phyloP scores from a whole-genome alignment of 306 rosid species.

The Ceratonia siliqua region DNA sequence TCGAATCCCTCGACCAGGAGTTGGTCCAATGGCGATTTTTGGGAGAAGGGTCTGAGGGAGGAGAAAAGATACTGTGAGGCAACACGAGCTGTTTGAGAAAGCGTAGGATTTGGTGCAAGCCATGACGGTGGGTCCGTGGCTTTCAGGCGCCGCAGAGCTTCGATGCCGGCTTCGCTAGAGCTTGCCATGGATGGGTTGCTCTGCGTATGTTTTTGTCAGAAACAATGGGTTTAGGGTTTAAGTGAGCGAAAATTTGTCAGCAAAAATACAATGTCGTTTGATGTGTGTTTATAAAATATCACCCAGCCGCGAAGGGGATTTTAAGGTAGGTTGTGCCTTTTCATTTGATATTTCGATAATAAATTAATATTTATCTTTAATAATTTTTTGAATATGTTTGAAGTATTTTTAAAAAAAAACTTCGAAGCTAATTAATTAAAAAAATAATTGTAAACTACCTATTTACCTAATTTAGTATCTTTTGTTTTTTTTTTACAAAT shows the following conservation, averaged over 20 bases:
- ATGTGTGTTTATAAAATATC: no score
- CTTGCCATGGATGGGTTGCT: slow-evolving; percentile 41
- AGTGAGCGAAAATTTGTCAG: not conserved
- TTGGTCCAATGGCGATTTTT: slow-evolving; percentile 67
- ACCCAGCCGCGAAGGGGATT: no score
- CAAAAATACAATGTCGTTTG: no score
- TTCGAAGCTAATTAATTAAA: no score
- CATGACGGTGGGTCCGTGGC: slow-evolving; percentile 60
- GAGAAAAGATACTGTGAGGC: slow-evolving; percentile 74
- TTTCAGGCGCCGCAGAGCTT: slow-evolving; percentile 56
- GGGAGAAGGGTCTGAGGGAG: slow-evolving; percentile 60
- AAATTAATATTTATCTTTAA: no score
- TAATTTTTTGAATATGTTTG: no score
- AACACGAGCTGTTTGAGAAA: slow-evolving; percentile 65
- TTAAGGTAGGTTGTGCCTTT: no score
- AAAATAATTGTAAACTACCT: no score
- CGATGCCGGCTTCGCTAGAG: slow-evolving; percentile 39
- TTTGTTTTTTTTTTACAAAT: no score
- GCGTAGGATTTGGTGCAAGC: slow-evolving; percentile 52
- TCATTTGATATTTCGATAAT: no score
- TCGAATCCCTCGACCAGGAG: slow-evolving; percentile 83
- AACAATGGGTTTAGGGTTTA: slow-evolving; percentile 63
- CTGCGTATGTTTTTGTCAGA: not conserved
- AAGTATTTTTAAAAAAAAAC: no score
- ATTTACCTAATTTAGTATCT: no score